phyloP scores from a whole-genome alignment of 257 asterid species.

The Salvia splendens region DNA sequence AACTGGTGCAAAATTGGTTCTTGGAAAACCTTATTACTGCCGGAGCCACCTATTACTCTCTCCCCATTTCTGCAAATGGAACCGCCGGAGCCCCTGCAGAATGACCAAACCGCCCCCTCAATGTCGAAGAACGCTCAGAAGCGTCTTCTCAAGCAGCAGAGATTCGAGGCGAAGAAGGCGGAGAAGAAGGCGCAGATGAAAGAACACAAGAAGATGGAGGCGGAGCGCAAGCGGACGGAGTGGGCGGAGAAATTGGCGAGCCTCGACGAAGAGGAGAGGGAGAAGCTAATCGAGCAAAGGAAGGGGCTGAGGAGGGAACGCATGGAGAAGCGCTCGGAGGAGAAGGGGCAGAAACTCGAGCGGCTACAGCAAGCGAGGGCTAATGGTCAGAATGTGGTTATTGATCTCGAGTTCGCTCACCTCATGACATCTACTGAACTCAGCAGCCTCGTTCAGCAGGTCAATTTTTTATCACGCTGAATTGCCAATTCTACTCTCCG shows the following conservation, averaged over 20 bases:
- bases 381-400: slow-evolving; percentile 71
- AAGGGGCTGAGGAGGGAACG: slow-evolving; percentile 61
- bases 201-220: slow-evolving; percentile 71
- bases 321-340: slow-evolving; percentile 64
- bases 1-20: slow-evolving; percentile 26
- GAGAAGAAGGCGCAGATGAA: slow-evolving; percentile 73
- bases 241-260: slow-evolving; percentile 72
- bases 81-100: slow-evolving; percentile 41
- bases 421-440: slow-evolving; percentile 72
- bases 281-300: slow-evolving; percentile 56
- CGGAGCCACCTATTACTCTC: slow-evolving; percentile 15
- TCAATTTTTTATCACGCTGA: slow-evolving; percentile 16
- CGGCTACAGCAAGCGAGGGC: slow-evolving; percentile 59
- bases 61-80: slow-evolving; percentile 26
- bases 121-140: slow-evolving; percentile 82
- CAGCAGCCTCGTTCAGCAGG: slow-evolving; percentile 95
- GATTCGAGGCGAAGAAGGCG: slow-evolving; percentile 77
- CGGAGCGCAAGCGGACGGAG: slow-evolving; percentile 76
- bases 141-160: slow-evolving; percentile 72
- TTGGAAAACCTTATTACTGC: slow-evolving; percentile 30
- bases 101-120: slow-evolving; percentile 41
- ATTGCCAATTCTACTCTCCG: too few species aligned
- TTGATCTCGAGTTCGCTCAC: slow-evolving; percentile 82
- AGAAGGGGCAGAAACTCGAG: slow-evolving; percentile 61
- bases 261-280: slow-evolving; percentile 64